phyloP scores from a whole-genome alignment of 2,329 filamentous ascomycete genomes.

The Alternaria novae-zelandiae region DNA sequence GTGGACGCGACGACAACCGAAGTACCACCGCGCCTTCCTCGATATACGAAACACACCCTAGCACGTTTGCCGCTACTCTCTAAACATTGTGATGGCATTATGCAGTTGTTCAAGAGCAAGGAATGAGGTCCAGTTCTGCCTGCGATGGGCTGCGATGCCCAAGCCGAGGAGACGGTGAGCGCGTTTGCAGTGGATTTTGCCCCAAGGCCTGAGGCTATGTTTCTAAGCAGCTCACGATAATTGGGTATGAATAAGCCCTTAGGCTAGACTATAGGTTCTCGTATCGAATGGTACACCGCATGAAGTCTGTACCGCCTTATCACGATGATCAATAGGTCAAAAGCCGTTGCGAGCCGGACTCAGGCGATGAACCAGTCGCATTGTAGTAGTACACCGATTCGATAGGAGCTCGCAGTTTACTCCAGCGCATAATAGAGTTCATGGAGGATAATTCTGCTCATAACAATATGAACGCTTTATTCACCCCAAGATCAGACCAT shows the following conservation, averaged over 20 bases:
- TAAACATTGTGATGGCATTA: neutral
- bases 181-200: neutral
- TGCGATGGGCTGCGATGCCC: neutral
- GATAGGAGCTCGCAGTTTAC: neutral
- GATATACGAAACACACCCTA: neutral
- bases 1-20: neutral
- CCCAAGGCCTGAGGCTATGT: neutral
- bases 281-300: neutral
- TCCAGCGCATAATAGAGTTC: neutral
- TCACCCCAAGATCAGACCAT: neutral
- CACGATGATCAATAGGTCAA: neutral
- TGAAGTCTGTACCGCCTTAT: neutral
- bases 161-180: neutral
- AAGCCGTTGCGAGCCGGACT: neutral
- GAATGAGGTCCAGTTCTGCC: neutral
- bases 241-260: neutral
- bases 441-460: neutral
- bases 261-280: neutral
- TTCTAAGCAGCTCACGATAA: neutral
- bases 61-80: neutral
- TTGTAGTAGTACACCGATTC: neutral
- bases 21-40: neutral
- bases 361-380: neutral
- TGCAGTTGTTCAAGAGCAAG: neutral
- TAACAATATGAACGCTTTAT: neutral